Base-by-base conservation (phyloP, 768 basidiomycete genomes). In the Boletus huronensis region DNA sequence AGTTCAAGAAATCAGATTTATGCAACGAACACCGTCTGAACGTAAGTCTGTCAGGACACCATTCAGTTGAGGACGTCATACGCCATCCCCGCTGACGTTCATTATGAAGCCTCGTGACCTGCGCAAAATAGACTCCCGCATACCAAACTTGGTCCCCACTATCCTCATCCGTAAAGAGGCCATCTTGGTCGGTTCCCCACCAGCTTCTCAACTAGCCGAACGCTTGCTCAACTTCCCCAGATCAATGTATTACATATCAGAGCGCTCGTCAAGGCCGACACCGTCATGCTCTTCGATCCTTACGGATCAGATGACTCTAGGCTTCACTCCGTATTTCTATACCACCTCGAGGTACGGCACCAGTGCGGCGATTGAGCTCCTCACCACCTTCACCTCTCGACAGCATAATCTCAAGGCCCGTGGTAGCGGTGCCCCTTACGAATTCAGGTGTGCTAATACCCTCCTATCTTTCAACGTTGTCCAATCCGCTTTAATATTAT, bases 201-300 rank as follows among this genome's bases (percentile, higher is more conserved):
- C 53, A 32, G 7, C 48, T 17, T 10, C 34, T 42, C 46, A 16
- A 21, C 44, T 10, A 29, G 34, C 40, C 48, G 3, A 28, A 48
- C 59, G 51, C 58, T 55, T 51, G 53, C 59, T 61, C 56, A 56
- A 42, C 25, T 25, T 43, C 38, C 4, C 44, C 61, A 93, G 90
- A 79, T 97, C 46, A 98, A 96, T 64, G 89, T 98, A 39, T 81
- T 98, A 31, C 96, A 98, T 65, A 93, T 98, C 46, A 84, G 96
- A 49, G 94, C 93, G 2, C 82, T 98, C 39, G 88, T 98, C 66
- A 98, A 98, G 72, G 88, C 93, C 9, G 90, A 97, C 67, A 78
- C 88, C 36, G 90, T 97, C 42, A 79, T 96, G 34, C 80, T 98
- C 38, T 98, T 98, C 68, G 95, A 98, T 66, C 88, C 90, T 1